Base-by-base conservation (phyloP, 176 grass and related monocot species). In the Echinochloa phyllopogon region DNA sequence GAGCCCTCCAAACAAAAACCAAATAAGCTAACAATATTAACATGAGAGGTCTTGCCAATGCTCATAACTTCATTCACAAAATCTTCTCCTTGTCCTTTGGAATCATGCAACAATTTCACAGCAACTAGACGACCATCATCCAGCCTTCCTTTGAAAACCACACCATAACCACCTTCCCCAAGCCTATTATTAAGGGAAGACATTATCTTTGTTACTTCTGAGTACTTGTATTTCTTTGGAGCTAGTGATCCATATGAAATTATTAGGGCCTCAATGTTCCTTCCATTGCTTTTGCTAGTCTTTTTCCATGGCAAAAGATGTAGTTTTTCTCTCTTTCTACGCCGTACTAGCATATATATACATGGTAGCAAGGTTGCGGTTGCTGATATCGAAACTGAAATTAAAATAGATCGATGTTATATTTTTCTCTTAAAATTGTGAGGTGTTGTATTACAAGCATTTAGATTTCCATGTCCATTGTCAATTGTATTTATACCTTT, bases 31-130 rank as follows among this genome's bases (percentile, higher is more conserved):
- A 94, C 88, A 63, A 91, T 55, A 74, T 94, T 94, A 18, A 94
- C 83, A 86, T 94, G 92, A 37, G 82, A 91, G 2, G 86, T 94
- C 58, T 89, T 89, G 29, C 89, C 74, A 39, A 94, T 94, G 23
- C 89, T 92, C 38, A 87, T 76, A 45, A 94, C 87, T 66, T 94
- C 84, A 5, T 94, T 92, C 11, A 92, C 33, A 45, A 94, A 94
- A 3, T 94, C 89, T 8, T 90, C 87, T 13, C 89, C 89, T 1
- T 86, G 75, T 20, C 77, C 81, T 42, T 82, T 94, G 13, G 48
- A 81, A 12, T 69, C 40, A 55, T 91, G 68, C 56, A 94, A 78
- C 69, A 91, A 43, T 82, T 94, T 94, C 2, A 94, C 87, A 2
- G 92, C 92, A 36, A 94, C 88, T 25, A 53, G 14, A 20, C 76